Evolutionary conservation across 2,329 filamentous ascomycete genomes (phyloP), one percentile per base, ranked within the genome.

Genomic region (Aaosphaeria pasadenensis): DNA sequence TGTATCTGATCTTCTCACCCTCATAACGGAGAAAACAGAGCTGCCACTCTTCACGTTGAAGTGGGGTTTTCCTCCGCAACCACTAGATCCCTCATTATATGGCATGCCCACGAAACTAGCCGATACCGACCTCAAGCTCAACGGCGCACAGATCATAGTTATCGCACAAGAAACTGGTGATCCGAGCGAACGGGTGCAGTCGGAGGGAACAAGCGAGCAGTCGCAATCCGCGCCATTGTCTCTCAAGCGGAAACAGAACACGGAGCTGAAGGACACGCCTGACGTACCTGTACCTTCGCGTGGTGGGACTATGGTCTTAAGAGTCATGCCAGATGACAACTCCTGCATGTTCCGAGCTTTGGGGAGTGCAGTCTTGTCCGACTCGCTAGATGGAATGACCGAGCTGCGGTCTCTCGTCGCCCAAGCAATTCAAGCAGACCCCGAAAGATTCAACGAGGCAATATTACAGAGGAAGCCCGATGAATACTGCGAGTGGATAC

Each of bases 291-390:
- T 85, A 0, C 77, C 81, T 5, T 73, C 77, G 30, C 78, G 81
- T 43, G 73, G 73, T 31, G 82, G 81, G 42, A 80, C 77, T 1
- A 69, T 82, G 13, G 87, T 95, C 6, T 80, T 96, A 13, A 86
- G 92, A 11, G 89, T 97, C 44, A 96, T 97, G 92, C 90, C 91
- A 4, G 92, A 96, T 64, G 92, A 97, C 70, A 96, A 96, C 71
- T 90, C 86, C 49, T 97, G 92, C 72, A 84, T 97, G 62, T 97
- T 96, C 71, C 88, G 91, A 30, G 91, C 92, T 0, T 85, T 97
- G 42, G 88, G 89, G 11, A 87, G 86, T 46, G 88, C 88, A 3
- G 79, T 95, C n/a, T 82, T 89, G 43, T 80, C 82, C 31, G 66
- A 68, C 7, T 76, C 77, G 1, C 77, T 87, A 58, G 83, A 86